Base-by-base conservation (phyloP, 176 grass and related monocot genomes). In the Aegilops speltoides region DNA sequence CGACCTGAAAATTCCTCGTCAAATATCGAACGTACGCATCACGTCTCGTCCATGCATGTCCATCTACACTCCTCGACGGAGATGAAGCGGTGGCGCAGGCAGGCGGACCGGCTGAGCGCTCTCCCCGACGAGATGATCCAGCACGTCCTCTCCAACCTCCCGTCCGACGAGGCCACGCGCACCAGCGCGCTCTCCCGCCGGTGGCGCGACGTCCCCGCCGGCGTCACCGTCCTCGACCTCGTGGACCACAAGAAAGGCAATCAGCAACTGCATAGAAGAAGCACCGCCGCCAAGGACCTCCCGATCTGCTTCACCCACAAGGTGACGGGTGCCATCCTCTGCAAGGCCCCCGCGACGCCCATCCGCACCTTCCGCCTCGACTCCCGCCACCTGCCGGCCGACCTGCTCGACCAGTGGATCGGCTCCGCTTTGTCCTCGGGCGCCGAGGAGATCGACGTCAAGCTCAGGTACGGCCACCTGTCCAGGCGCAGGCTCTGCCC, bases 241-340 rank as follows among this genome's bases (percentile, higher is more conserved):
- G 45, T 52, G 28, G 79, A 77, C 74, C 14, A 23, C 43, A 56
- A 77, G 16, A 4, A 9, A 8, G 54, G 54, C 69, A 1, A 24
- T 2, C 37, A 41, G 7, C 32, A 32, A 32, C 3, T 32, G 36
- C 9, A 11, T 41, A 41, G 40, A 41, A 41, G 40, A 41, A 37
- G 69, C 1, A 3, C 0, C 8, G 33, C 36, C 40, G 10, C 38
- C 0, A 10, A 3, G 1, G 10, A 73, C 38, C 7, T 17, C 19
- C 26, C n/a, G 57, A 23, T 66, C 79, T 81, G 79, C 79, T 81
- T 81, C 79, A 25, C 67, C 25, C 62, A 83, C 12, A 31, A 71
- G 80, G 38, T 83, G 11, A 68, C 64, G 0, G 14, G 66, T 22
- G 38, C 66, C 3, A n/a, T 83, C 1, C 38, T 83, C 17, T 2